These are phyloP conservation scores for Exophiala spinifera DNA, from an alignment of 2,329 filamentous ascomycete species.

Conservation along the genomic window DNA sequence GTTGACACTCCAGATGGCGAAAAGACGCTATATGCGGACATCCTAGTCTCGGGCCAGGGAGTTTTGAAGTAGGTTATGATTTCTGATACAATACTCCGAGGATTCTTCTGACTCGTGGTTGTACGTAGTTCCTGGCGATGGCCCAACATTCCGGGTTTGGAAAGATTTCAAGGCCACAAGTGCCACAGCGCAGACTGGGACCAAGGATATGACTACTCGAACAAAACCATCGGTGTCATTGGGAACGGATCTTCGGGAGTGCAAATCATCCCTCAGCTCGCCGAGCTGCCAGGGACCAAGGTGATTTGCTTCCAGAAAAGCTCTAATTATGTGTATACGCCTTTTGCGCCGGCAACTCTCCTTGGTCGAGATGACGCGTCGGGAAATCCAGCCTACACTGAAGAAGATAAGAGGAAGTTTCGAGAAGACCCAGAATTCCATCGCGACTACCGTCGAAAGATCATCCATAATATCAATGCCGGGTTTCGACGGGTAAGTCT, in stretches of 20 bases:
- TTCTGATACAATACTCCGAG: neutral
- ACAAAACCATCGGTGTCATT: conserved; percentile 33
- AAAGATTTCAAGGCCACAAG: conserved; percentile 31
- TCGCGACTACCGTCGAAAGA: conserved; percentile 24
- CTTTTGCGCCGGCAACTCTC: neutral
- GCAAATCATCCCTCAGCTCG: conserved; percentile 37
- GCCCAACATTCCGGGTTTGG: conserved; percentile 33
- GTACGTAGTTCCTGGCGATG: conserved; percentile 29
- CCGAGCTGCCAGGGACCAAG: conserved; percentile 20
- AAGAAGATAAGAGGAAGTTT: conserved; percentile 28
- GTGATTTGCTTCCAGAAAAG: conserved; percentile 35
- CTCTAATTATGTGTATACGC: conserved; percentile 32
- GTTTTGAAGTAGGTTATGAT: conserved; percentile 26
- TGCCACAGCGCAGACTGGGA: conserved; percentile 33
- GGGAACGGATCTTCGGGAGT: conserved; percentile 38
- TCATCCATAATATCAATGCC: conserved; percentile 12
- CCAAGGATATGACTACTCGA: conserved; percentile 28
- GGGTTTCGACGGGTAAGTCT: conserved; percentile 10
- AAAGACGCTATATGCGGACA: conserved; percentile 33
- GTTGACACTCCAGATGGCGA: conserved; percentile 22
- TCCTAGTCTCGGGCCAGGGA: conserved; percentile 36
- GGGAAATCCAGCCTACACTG: conserved; percentile 31
- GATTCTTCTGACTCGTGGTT: neutral
- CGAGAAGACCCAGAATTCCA: conserved; percentile 20
- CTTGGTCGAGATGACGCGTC: neutral